Conservation (phyloP, 805 yeast species). For the Saccharomycopsis sp. region DNA sequence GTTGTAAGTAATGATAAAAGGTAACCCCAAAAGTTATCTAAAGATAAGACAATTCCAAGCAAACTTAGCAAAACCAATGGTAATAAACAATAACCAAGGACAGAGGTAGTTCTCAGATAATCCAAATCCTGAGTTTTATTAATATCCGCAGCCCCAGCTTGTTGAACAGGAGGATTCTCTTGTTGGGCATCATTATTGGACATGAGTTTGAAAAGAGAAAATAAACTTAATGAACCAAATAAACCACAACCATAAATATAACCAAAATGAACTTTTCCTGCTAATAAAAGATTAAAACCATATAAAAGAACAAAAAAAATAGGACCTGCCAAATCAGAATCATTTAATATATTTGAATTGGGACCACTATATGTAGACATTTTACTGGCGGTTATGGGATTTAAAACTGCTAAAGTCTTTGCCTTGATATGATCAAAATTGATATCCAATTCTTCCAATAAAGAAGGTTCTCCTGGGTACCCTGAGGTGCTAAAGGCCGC, state of each 20-base stretch:
- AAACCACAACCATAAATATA: conserved; percentile 94
- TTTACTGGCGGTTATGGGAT: conserved; percentile 33
- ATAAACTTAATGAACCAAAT: conserved; percentile 79
- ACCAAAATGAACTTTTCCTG: conserved; percentile 95
- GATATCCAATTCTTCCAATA: conserved; percentile 87
- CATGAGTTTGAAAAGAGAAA: conserved; percentile 80
- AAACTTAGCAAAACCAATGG: conserved; percentile 78
- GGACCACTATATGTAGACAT: not conserved
- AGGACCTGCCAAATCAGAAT: conserved; percentile 94
- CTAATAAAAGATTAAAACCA: conserved; percentile 69
- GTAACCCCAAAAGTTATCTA: conserved; percentile 73
- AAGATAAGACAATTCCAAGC: conserved; percentile 50
- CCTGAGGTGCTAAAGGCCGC: conserved; percentile 93
- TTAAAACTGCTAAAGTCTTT: conserved; percentile 79
- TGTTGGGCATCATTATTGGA: conserved; percentile 36
- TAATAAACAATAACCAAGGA: conserved; percentile 85
- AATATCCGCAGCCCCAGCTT: not conserved
- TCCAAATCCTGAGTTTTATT: conserved; percentile 25
- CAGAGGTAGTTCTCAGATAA: conserved; percentile 69
- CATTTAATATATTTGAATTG: conserved; percentile 53
- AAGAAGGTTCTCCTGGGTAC: conserved; percentile 89
- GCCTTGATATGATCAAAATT: conserved; percentile 79
- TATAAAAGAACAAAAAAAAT: conserved; percentile 77
- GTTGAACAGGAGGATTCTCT: conserved; percentile 1
- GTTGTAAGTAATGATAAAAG: conserved; percentile 55